Percentiles rank a stretch among this genome's conserved stretches.
Conservation (phyloP, 1,284 basidiomycete species). For the Pyrrhoderma lamaoense region DNA sequence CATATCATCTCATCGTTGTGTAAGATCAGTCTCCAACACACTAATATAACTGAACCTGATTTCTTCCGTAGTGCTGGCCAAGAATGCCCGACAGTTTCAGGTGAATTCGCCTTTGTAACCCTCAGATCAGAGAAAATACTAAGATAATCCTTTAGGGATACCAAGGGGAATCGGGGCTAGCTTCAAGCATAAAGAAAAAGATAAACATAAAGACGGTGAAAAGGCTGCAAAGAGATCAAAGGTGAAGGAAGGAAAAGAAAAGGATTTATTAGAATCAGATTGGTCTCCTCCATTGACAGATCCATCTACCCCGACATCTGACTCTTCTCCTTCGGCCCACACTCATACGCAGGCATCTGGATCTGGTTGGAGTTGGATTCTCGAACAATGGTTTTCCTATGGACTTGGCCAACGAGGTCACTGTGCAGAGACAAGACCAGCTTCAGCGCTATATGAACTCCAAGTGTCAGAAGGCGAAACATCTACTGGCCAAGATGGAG, state of each 20-base stretch:
- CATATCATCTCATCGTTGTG: constrained; percentile 78
- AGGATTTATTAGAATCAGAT: constrained; percentile 8
- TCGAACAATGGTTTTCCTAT: constrained; percentile 16
- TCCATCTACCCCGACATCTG: constrained; percentile 2
- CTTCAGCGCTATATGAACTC: constrained; percentile 12
- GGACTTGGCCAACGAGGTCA: constrained; percentile 8
- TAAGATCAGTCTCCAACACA: constrained; percentile 29
- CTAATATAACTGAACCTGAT: constrained; percentile 15
- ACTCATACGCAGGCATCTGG: constrained; percentile 5
- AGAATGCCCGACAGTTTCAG: constrained; percentile 70
- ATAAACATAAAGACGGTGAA: constrained; percentile 41
- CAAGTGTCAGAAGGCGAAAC: not conserved
- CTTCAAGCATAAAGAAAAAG: constrained; percentile 47
- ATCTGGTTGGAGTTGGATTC: constrained; percentile 16
- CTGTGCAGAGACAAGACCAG: constrained; percentile 2
- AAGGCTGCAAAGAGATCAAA: constrained; percentile 25
- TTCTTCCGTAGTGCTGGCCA: constrained; percentile 59
- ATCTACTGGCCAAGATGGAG: not conserved
- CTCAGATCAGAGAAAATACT: constrained; percentile 9
- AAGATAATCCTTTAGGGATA: constrained; percentile 39
- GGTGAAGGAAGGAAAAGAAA: constrained; percentile 24
- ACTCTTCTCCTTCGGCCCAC: not conserved
- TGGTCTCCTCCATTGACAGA: not conserved
- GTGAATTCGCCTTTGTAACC: constrained; percentile 27
- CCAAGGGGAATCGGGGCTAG: constrained; percentile 74